A percentile compares a stretch with the other conserved stretches of the same genome.
Evolutionary conservation across 306 rosid genomes (phyloP).

Genomic region (Citrullus colocynthis): DNA sequence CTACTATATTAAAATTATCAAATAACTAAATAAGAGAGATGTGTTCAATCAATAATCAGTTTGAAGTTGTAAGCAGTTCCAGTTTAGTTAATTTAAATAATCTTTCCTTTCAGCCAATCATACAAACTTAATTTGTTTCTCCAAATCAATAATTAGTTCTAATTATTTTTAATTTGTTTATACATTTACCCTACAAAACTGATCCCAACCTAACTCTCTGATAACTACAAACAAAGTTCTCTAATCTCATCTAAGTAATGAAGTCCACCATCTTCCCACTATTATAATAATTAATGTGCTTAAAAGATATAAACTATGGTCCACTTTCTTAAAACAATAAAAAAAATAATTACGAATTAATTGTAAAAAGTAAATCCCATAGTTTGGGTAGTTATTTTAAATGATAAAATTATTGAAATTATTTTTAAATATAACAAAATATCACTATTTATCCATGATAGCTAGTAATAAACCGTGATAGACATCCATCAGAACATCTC

Average conservation of each 20-base stretch:
- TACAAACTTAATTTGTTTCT: not conserved
- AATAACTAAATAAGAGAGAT: not conserved
- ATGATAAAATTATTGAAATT: too few relatives aligned
- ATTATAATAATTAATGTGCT: not conserved
- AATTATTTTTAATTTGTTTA: not conserved
- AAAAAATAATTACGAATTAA: too few relatives aligned
- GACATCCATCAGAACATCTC: too few relatives aligned
- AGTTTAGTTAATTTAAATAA: not conserved
- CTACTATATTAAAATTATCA: not conserved
- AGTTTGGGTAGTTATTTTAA: too few relatives aligned
- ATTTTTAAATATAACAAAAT: too few relatives aligned
- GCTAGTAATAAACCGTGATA: too few relatives aligned
- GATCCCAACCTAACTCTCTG: not conserved
- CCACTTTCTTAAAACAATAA: too few relatives aligned
- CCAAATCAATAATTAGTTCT: not conserved
- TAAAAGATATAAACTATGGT: not conserved
- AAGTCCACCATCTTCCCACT: not conserved
- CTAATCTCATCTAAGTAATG: not conserved
- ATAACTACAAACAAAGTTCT: not conserved
- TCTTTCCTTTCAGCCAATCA: not conserved
- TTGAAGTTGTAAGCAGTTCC: not conserved
- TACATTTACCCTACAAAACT: not conserved
- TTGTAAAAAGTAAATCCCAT: too few relatives aligned
- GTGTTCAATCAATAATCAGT: not conserved
- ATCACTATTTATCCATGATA: too few relatives aligned